Evolutionary conservation across 371 early-diverging fungal genomes (phyloP).

Genomic region (Mortierella sp.): DNA sequence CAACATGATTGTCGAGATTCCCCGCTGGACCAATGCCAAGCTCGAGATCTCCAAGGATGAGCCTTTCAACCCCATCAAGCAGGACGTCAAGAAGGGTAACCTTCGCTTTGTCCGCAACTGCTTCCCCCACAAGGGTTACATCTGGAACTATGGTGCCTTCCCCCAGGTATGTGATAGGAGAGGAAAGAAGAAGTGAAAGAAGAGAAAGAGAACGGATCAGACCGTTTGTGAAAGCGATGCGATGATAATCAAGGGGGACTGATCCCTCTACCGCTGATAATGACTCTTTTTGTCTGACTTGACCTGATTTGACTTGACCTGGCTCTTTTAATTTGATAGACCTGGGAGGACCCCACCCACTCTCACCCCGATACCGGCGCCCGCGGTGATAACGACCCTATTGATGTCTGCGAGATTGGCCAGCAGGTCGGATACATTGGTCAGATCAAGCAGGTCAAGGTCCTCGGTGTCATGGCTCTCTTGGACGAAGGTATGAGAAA

Average conservation of each 20-base stretch:
- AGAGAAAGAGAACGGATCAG: not conserved
- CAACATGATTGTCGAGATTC: constrained; percentile 98
- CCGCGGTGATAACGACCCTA: constrained; percentile 96
- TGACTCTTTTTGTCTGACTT: not conserved
- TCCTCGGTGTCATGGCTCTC: constrained; percentile 95
- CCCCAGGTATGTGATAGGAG: constrained; percentile 75
- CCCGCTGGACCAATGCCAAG: constrained; percentile 99
- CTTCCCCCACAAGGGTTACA: constrained; percentile 99
- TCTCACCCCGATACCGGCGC: constrained; percentile 85
- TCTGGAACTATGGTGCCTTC: constrained; percentile 99
- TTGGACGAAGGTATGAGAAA: constrained; percentile 80
- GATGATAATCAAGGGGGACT: too few species aligned
- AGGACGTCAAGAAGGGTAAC: constrained; percentile 98
- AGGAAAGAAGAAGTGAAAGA: too few species aligned
- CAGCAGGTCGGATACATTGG: constrained; percentile 85
- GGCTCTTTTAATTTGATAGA: constrained; percentile 58
- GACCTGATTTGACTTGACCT: not conserved
- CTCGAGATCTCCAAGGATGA: constrained; percentile 95
- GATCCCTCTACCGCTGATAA: not conserved
- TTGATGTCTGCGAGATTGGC: constrained; percentile 98
- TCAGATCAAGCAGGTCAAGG: constrained; percentile 97
- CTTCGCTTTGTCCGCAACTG: constrained; percentile 97
- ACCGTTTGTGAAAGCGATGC: too few species aligned
- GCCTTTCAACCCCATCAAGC: constrained; percentile 96
- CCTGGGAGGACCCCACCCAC: constrained; percentile 96